Evolutionary conservation across 2,329 filamentous ascomycete genomes (phyloP), one percentile per base, ranked within the genome.

Genomic region (Clathrospora elynae): DNA sequence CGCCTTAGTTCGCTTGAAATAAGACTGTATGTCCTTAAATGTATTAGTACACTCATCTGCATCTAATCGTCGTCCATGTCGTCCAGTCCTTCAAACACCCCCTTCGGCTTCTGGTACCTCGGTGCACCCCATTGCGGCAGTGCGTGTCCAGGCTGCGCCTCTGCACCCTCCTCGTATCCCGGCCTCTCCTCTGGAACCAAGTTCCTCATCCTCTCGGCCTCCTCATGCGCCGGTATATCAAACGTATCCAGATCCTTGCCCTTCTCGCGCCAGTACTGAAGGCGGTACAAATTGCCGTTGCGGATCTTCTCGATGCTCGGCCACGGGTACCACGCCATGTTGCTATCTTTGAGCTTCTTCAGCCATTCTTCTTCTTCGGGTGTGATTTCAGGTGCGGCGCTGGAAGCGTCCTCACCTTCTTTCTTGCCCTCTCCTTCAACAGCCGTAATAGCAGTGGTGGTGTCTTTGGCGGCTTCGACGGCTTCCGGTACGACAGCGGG

Each of bases 291-390:
- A 2, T 84, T 83, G 23, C 89, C 88, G 11, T 75, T 73, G 20
- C 82, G 79, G 50, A 93, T 88, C 46, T 83, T 79, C 20, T 85
- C 81, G 50, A 88, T 83, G 18, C 75, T 76, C 0, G 88, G 88
- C 88, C 88, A 95, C 1, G 89, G 88, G 32, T 83, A 78, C 72
- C 90, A 95, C 2, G 51, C 42, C 5, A 59, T 44, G 12, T 58
- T 50, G 42, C 50, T 59, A 33, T 60, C 58, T 9, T 59, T 55
- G 42, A 67, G 59, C 45, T 65, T 64, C 45, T 55, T 56, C 16
- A 67, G 39, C 63, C 66, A 70, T 37, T 68, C 66, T 19, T 59
- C 59, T 40, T 68, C 60, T 28, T 67, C 57, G 5, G 54, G 53
- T 1, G 65, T 66, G 24, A 66, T 57, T 5, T 59, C 53, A 11